These are phyloP conservation scores for Mucor piriformis DNA, from an alignment of 371 early-diverging fungal genomes.

Conservation along the genomic window DNA sequence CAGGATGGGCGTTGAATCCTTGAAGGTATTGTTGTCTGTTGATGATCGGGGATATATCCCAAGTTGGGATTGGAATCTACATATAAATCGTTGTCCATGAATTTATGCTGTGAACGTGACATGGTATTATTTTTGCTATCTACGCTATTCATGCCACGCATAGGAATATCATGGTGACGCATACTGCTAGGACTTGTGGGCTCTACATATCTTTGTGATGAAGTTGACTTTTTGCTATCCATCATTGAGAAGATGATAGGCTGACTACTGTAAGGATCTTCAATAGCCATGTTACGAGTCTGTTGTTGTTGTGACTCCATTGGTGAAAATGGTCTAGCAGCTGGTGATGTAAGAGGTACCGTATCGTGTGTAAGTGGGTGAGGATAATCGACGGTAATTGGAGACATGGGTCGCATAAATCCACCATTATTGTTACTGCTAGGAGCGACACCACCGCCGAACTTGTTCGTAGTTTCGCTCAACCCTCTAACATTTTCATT, in stretches of 20 bases:
- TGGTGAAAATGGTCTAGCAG: constrained; percentile 28
- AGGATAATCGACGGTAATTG: constrained; percentile 37
- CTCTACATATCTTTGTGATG: neutral
- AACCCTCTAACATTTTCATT: constrained; percentile 1
- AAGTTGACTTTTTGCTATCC: constrained; percentile 7
- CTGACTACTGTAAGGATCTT: constrained; percentile 43
- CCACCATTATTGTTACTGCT: constrained; percentile 20
- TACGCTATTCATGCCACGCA: constrained; percentile 12
- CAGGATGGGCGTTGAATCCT: constrained; percentile 24
- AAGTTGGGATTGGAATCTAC: too few relatives aligned
- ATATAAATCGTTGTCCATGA: neutral
- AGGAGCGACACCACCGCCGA: constrained; percentile 1
- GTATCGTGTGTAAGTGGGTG: constrained; percentile 24
- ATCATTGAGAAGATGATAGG: constrained; percentile 48
- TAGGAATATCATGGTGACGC: constrained; percentile 8
- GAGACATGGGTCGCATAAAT: constrained; percentile 47
- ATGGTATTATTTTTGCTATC: neutral
- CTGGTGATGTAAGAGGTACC: constrained; percentile 24
- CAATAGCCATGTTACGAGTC: constrained; percentile 30
- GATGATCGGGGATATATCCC: neutral
- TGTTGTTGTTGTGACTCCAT: neutral
- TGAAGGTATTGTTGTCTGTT: constrained; percentile 15
- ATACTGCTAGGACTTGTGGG: neutral
- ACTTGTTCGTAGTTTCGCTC: neutral
- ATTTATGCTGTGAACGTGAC: constrained; percentile 10